A percentile compares a stretch with the other conserved stretches of the same genome.
Conservation (phyloP, 2,329 filamentous ascomycete genomes). For the Chalaropsis thielavioides region DNA sequence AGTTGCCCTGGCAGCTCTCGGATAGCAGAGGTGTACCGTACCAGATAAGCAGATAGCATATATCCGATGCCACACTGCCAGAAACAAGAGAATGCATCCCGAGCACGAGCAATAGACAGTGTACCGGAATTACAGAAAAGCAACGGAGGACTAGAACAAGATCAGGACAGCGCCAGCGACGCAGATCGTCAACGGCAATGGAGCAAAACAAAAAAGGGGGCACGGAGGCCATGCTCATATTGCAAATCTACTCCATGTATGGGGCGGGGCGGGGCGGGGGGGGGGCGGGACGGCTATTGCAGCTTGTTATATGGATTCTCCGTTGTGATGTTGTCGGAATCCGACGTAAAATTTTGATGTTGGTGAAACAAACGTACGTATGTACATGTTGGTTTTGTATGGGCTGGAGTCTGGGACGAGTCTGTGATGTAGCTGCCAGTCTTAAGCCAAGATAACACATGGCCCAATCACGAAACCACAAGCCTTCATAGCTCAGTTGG, state of each 20-base stretch:
- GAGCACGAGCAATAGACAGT: background rate
- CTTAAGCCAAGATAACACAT: background rate
- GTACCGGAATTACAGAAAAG: background rate
- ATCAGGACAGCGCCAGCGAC: background rate
- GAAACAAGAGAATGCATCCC: no score
- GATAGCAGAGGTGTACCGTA: no score
- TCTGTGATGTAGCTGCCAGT: no score
- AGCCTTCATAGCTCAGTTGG: constrained; percentile 17
- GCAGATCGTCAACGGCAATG: no score
- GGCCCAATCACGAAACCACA: background rate
- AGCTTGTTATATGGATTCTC: background rate
- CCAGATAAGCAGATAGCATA: no score
- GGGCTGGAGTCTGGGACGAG: no score
- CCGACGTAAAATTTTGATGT: background rate
- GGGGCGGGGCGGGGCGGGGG: no score
- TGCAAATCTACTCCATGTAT: no score
- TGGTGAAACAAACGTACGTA: background rate
- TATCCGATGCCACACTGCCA: background rate
- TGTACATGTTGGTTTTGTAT: no score
- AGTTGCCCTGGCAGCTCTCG: no score
- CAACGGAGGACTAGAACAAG: background rate
- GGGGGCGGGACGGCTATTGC: no score
- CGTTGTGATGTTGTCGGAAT: background rate
- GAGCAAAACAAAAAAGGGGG: background rate
- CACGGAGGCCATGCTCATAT: no score